Evolutionary conservation across 2,329 filamentous ascomycete species (phyloP), one percentile per base, ranked within the genome.

Genomic region (Fusarium sp.): DNA sequence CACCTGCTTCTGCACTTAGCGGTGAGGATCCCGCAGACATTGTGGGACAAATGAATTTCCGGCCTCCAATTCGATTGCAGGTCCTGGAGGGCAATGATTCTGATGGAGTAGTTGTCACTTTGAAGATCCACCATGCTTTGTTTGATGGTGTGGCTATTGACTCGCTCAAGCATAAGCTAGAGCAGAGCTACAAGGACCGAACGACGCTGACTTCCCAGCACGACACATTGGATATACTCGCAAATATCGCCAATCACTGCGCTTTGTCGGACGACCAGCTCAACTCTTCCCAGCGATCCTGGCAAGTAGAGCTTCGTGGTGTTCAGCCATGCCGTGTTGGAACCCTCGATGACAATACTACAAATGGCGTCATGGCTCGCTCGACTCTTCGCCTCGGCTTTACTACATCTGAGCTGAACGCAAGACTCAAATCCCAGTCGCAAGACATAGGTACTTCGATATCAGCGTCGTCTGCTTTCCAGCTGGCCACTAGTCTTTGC

Each of bases 81-180:
- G 3, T 40, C 0, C 25, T 43, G 0, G 19, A 20, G 6, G 17
- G 15, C 0, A 17, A 4, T 1, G 13, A 8, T 1, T 3, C 4
- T 1, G 13, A n/a, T 2, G 33, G 32, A 7, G 3, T 13, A 0
- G 17, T 37, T 4, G 32, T 54, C 3, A 37, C 63, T 2, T 10
- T 67, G 14, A 68, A 35, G 15, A 64, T 68, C 0, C 64, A 67
- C 2, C 64, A 67, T 7, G 58, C 64, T 7, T 30, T 67, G 2
- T 67, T 59, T 2, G 64, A 67, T 2, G 64, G 63, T 11, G 44
- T 47, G 6, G 64, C 64, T 7, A 54, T 67, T 1, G 17, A 47
- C 0, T 5, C 46, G 1, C 58, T 67, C 6, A 63, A 56, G 35
- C n/a, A 5, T 1, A 67, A 52, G 6, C 10, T 67, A 3, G 64